Evolutionary conservation across 345 rosid species (phyloP).

Genomic region (Geranium brycei): DNA sequence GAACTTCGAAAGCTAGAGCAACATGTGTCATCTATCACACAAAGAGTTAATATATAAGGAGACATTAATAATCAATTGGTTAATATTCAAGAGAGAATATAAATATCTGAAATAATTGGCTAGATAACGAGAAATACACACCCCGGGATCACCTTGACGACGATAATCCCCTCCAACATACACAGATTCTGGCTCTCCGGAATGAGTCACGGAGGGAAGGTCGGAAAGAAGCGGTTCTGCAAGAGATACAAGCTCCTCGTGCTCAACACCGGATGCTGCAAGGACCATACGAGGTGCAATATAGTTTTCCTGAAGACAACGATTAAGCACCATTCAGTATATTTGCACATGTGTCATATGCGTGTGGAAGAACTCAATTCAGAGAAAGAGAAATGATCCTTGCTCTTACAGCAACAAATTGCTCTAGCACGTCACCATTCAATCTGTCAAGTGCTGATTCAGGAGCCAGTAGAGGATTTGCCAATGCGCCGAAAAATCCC

Average conservation of each 20-base stretch:
- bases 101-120: not conserved
- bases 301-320: conserved; percentile 50
- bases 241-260: conserved; percentile 56
- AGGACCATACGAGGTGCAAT: conserved; percentile 71
- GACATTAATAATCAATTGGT: too few relatives aligned
- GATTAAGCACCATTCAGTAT: conserved; percentile 4
- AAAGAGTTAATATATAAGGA: too few relatives aligned
- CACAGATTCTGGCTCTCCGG: conserved; percentile 53
- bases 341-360: not conserved
- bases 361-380: conserved; percentile 1
- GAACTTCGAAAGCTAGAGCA: conserved; percentile 83
- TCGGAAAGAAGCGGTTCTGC: conserved; percentile 82
- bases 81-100: too few relatives aligned
- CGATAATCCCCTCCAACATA: conserved; percentile 89
- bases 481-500: conserved; percentile 73
- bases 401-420: conserved; percentile 58
- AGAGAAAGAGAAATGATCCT: conserved; percentile 1
- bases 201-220: conserved; percentile 25
- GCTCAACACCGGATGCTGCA: conserved; percentile 81
- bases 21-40: conserved; percentile 45
- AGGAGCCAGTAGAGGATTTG: conserved; percentile 80
- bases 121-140: conserved; percentile 13
- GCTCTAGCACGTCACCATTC: conserved; percentile 42
- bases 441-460: conserved; percentile 57
- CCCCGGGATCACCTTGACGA: conserved; percentile 71